These are phyloP conservation scores for Porpolomopsis calyptriformis DNA, from an alignment of 768 basidiomycete genomes.

Conservation along the genomic window DNA sequence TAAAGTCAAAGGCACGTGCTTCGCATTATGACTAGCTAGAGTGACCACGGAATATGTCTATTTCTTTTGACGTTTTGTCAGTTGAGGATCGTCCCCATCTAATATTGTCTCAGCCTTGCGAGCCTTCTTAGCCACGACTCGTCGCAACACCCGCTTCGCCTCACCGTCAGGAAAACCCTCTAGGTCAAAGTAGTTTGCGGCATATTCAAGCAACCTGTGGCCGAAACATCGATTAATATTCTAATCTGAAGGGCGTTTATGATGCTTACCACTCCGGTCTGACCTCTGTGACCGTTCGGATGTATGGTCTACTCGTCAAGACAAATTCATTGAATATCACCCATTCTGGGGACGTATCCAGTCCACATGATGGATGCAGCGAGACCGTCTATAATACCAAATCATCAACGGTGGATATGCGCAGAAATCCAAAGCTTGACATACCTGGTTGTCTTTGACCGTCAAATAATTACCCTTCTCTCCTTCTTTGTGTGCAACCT, in stretches of 20 bases:
- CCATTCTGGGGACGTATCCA: constrained; percentile 86
- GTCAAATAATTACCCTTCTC: constrained; percentile 83
- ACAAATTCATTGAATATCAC: constrained; percentile 93
- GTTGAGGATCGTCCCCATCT: constrained; percentile 6
- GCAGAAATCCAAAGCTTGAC: constrained; percentile 11
- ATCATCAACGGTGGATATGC: not conserved
- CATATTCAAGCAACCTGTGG: constrained; percentile 54
- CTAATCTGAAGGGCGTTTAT: not conserved
- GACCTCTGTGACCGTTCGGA: constrained; percentile 85
- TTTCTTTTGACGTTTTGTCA: too few species aligned
- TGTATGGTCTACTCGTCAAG: constrained; percentile 77
- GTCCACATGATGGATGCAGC: constrained; percentile 79
- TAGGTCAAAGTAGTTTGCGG: constrained; percentile 61
- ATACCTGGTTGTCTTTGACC: constrained; percentile 88
- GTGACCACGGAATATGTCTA: too few species aligned
- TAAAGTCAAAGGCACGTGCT: too few species aligned
- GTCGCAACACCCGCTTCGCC: constrained; percentile 60
- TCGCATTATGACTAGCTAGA: too few species aligned
- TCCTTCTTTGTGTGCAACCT: constrained; percentile 89
- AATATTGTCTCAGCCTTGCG: constrained; percentile 27
- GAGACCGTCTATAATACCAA: constrained; percentile 41
- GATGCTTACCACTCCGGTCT: constrained; percentile 68
- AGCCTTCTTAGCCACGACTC: constrained; percentile 41
- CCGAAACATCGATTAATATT: constrained; percentile 4
- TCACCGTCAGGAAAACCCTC: constrained; percentile 55